Evolutionary conservation across 495 filamentous ascomycete species (phyloP).

Genomic region (Xylaria venustula): DNA sequence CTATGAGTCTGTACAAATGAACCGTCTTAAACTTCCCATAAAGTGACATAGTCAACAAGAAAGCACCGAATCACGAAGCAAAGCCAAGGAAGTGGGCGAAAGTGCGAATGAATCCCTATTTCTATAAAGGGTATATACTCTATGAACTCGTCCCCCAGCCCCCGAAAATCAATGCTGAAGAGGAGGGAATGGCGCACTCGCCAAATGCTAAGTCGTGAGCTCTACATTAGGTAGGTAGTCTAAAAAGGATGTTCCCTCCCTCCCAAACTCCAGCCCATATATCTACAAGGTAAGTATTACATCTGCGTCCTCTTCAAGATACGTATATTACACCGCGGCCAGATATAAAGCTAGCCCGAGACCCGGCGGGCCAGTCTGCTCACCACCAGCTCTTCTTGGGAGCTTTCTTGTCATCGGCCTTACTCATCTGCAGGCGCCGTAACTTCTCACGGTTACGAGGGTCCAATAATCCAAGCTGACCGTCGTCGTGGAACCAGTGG

Average conservation of each 20-base stretch:
- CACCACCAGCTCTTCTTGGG: constrained; percentile 34
- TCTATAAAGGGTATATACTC: constrained; percentile 15
- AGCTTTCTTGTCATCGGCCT: constrained; percentile 32
- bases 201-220: background rate
- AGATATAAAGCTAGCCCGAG: background rate
- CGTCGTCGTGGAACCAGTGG: constrained; percentile 46
- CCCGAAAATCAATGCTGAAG: background rate
- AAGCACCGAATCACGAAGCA: background rate
- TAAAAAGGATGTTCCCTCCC: background rate
- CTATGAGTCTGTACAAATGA: too few relatives aligned
- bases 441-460: constrained; percentile 46
- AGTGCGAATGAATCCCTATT: background rate
- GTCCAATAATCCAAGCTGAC: constrained; percentile 40
- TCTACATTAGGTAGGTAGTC: background rate
- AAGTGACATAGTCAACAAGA: background rate
- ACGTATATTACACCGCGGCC: background rate
- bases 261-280: background rate
- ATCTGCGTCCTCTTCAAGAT: background rate
- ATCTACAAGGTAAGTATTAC: constrained; percentile 1
- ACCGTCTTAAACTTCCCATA: too few relatives aligned
- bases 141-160: too few relatives aligned
- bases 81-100: background rate
- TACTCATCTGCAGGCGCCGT: constrained; percentile 45
- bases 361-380: background rate
- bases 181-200: constrained; percentile 6